phyloP scores from a whole-genome alignment of 2,329 filamentous ascomycete genomes.

The Phoma herbarum region DNA sequence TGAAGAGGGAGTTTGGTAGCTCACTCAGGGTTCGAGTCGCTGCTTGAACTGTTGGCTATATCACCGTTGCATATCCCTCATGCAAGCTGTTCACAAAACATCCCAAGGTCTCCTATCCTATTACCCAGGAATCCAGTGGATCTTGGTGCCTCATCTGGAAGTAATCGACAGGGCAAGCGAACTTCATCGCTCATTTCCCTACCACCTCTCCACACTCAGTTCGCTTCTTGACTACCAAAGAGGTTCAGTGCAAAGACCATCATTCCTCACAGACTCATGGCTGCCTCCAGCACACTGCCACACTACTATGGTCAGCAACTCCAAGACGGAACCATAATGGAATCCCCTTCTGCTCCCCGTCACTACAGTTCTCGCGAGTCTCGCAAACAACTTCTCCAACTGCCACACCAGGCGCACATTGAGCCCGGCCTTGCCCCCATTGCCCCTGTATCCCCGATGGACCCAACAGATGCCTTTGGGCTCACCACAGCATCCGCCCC shows the following conservation, averaged over 20 bases:
- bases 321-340: conserved; percentile 41
- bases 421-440: conserved; percentile 21
- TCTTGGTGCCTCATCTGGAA: conserved; percentile 2
- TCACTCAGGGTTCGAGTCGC: conserved; percentile 24
- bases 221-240: not conserved
- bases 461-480: conserved; percentile 20
- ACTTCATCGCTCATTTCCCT: not conserved
- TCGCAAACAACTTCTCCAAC: conserved; percentile 40
- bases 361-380: conserved; percentile 34
- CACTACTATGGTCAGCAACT: conserved; percentile 43
- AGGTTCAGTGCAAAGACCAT: conserved; percentile 12
- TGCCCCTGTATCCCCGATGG: conserved; percentile 22
- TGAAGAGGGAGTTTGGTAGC: conserved; percentile 21
- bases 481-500: conserved; percentile 7
- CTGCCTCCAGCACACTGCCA: conserved; percentile 31
- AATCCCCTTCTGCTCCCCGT: conserved; percentile 31
- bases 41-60: conserved; percentile 29
- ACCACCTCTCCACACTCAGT: no score
- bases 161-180: not conserved
- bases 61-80: conserved; percentile 23
- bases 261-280: conserved; percentile 29
- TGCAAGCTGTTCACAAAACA: conserved; percentile 14
- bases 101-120: conserved; percentile 6
- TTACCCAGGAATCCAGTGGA: not conserved
- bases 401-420: conserved; percentile 40